Base-by-base conservation (phyloP, 768 basidiomycete species). In the Trichaptum fuscoviolaceum region DNA sequence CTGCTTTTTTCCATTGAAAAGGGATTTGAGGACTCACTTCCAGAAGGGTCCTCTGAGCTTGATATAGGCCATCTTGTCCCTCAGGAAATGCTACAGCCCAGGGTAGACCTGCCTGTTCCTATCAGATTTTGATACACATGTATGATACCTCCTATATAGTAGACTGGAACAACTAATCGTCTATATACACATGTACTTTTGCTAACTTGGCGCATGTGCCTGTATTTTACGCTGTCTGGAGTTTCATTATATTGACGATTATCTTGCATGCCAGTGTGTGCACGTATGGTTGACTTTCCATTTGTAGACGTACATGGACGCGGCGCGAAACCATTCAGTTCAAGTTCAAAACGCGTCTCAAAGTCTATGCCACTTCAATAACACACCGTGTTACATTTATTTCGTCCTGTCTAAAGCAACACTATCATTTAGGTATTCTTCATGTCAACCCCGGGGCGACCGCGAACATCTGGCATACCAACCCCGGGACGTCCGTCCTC, bases 401-500 rank as follows among this genome's bases (percentile, higher is more conserved):
- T 8, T 52, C 42, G 42, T 52, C 42, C 42, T 52, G 15, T 12
- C 42, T 52, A 12, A 52, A 52, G 20, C 20, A 61, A 35, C 60
- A 35, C 60, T 26, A 24, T 52, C 42, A 20, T 30, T 30, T 3
- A 30, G 30, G 30, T 30, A 30, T 8, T 30, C 30, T 8, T 30
- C 30, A 52, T 52, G 42, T 52, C 73, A 35, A 82, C 83, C 26
- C 83, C 82, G 63, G 81, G 76, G 64, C 84, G 78, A 70, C 66
- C 72, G 68, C 79, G 80, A 63, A 67, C 71, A 68, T 81, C 82
- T 8, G 79, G 73, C 57, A 80, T 85, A 42, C 84, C 83, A 24
- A 79, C 83, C 34, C 82, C 84, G 63, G 83, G 82, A 63, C 80
- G 77, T 70, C 60, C 75, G 62, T 78, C 72, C 63, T 90, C 90